A percentile compares a stretch with the other conserved stretches of the same genome.
Conservation (phyloP, 805 yeast species). For the Priceomyces carsonii region DNA sequence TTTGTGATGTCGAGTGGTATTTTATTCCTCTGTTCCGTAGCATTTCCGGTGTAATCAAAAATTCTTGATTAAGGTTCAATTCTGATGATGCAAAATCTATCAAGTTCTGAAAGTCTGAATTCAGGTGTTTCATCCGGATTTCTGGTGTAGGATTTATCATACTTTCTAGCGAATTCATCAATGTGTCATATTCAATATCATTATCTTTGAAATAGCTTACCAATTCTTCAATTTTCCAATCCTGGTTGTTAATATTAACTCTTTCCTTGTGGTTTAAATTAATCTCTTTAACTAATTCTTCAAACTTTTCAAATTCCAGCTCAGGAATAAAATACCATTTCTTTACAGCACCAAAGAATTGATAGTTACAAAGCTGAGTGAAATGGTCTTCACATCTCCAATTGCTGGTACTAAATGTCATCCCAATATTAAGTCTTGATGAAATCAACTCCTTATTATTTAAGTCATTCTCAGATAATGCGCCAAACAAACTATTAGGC, state of each 20-base stretch:
- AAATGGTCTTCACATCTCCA: constrained; percentile 67
- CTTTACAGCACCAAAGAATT: constrained; percentile 54
- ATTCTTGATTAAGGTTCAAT: constrained; percentile 39
- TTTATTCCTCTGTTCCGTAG: constrained; percentile 51
- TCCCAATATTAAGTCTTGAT: constrained; percentile 51
- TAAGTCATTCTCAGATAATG: constrained; percentile 40
- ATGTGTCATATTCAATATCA: constrained; percentile 24
- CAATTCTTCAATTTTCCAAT: constrained; percentile 22
- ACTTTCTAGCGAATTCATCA: constrained; percentile 32
- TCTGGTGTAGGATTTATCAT: constrained; percentile 29
- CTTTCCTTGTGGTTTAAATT: constrained; percentile 11
- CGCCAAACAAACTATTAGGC: constrained; percentile 50
- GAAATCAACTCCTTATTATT: constrained; percentile 44
- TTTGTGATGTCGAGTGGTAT: constrained; percentile 51
- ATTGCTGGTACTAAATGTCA: constrained; percentile 53
- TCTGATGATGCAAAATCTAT: constrained; percentile 17
- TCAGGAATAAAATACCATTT: constrained; percentile 68
- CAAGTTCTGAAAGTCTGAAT: constrained; percentile 24
- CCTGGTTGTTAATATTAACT: constrained; percentile 19
- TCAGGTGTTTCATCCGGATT: constrained; percentile 28
- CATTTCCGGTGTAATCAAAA: constrained; percentile 50
- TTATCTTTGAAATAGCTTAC: constrained; percentile 14
- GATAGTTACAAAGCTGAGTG: constrained; percentile 52
- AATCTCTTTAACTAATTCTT: constrained; percentile 32
- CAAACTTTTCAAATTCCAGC: constrained; percentile 52